Conservation (phyloP, 2,329 filamentous ascomycete species). For the Pseudopyrenochaeta lycopersici region DNA sequence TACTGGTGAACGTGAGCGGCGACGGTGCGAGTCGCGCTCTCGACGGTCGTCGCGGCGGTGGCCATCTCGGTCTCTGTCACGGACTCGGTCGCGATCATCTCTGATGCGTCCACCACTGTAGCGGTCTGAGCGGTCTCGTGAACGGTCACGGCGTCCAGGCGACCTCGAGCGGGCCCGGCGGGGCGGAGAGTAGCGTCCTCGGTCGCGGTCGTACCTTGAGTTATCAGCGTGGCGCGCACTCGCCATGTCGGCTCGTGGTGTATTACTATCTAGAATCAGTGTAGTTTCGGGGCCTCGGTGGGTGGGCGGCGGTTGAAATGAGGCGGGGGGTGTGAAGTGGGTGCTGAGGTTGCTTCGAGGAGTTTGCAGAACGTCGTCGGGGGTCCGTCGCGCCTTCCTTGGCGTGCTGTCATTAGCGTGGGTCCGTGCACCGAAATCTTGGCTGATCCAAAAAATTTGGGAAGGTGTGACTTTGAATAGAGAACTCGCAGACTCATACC, state of each 20-base stretch:
- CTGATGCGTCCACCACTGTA: constrained; percentile 40
- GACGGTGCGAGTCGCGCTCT: constrained; percentile 20
- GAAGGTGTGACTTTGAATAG: constrained; percentile 10
- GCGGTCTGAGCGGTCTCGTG: constrained; percentile 55
- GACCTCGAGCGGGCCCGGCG: constrained; percentile 65
- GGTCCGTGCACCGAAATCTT: constrained; percentile 35
- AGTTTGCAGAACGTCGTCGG: constrained; percentile 4
- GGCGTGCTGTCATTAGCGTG: constrained; percentile 22
- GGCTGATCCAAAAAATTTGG: constrained; percentile 33
- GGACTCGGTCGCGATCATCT: constrained; percentile 61
- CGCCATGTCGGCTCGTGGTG: constrained; percentile 46
- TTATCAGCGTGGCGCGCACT: constrained; percentile 73
- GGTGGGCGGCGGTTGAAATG: not conserved
- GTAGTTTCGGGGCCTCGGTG: not conserved
- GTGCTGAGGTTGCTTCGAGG: not conserved
- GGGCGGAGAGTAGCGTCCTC: constrained; percentile 49
- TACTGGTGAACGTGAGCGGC: constrained; percentile 39
- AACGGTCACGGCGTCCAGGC: constrained; percentile 52
- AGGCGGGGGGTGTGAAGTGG: not conserved
- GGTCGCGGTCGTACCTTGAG: constrained; percentile 64
- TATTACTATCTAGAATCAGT: constrained; percentile 30
- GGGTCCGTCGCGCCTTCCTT: constrained; percentile 9
- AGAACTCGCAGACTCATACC: constrained; percentile 9
- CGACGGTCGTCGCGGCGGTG: constrained; percentile 56
- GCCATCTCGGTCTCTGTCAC: constrained; percentile 32